Evolutionary conservation across 441 rosid genomes (phyloP).

Genomic region (Corymbia calophylla): DNA sequence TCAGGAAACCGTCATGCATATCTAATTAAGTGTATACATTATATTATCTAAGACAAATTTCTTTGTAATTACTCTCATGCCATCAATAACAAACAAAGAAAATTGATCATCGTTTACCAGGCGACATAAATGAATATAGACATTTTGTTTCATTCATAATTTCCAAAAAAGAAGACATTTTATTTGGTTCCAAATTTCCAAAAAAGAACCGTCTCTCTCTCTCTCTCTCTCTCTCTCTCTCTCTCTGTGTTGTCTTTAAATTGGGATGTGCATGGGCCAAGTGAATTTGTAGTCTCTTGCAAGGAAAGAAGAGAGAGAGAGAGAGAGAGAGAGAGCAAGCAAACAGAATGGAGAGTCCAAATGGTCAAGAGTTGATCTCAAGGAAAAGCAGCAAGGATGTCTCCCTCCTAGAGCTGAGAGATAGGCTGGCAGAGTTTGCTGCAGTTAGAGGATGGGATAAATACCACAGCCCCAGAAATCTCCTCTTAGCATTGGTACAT

Average conservation of each 20-base stretch:
- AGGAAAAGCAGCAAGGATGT: conserved; percentile 25
- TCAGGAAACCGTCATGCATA: background rate
- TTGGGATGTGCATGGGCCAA: conserved; percentile 3
- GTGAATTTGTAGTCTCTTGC: background rate
- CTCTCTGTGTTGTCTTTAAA: conserved; percentile 13
- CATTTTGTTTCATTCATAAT: background rate
- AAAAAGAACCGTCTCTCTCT: background rate
- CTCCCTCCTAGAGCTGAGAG: conserved; percentile 36
- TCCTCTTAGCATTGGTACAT: conserved; percentile 41
- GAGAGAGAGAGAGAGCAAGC: background rate
- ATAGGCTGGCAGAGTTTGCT: conserved; percentile 40
- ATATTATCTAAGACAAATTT: background rate
- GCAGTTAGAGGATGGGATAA: conserved; percentile 45
- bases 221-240: background rate
- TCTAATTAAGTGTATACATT: background rate
- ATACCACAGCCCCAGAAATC: conserved; percentile 50
- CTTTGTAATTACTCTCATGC: background rate
- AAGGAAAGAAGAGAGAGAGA: background rate
- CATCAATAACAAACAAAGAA: background rate
- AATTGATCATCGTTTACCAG: background rate
- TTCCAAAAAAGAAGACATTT: background rate
- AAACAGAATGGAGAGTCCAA: conserved; percentile 16
- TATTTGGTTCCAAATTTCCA: background rate
- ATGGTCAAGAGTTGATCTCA: background rate
- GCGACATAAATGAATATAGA: background rate